Base-by-base conservation (phyloP, 768 basidiomycete species). In the Mycena belliarum region DNA sequence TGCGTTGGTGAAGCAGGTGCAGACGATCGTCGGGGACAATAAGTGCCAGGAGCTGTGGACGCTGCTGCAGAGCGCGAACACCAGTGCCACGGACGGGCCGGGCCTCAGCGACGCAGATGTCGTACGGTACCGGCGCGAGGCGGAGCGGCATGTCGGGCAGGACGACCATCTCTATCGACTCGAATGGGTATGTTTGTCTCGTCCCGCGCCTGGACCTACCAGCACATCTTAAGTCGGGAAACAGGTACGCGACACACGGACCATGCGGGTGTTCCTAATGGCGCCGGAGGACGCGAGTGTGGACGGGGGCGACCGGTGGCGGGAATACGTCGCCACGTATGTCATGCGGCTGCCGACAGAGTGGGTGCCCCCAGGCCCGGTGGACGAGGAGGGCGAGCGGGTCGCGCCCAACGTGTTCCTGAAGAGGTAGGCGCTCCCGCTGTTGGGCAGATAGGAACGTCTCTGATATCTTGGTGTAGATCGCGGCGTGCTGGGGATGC, bases 1-100 rank as follows among this genome's bases (percentile, higher is more conserved):
- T 14, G 87, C 88, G 21, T 82, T 98, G 49, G 83, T 98, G 71
- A 98, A 98, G 76, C 94, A 97, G 81, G 91, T 93, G 23, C 95
- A 97, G 70, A 90, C 87, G 3, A 86, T 96, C 49, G 72, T 92
- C 46, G 83, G 84, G 29, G 96, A 98, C 69, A 79, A 82, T 75
- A 91, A 89, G 70, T 91, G 89, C 55, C 92, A 91, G 69, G 95
- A 96, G 66, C 74, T 97, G 29, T 88, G 90, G 84, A 78, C 81
- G 26, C 73, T 95, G 49, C 76, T 96, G 40, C 85, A 89, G 67
- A 79, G 79, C 52, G 83, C 84, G 48, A 85, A 91, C 60, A 73
- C 65, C 51, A 73, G 75, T 6, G 84, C 57, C 2, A 43, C 32
- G 12, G 57, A 52, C 23, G 50, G 53, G 9, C 8, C 82, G 40